Evolutionary conservation across 768 basidiomycete genomes (phyloP), one percentile per base, ranked within the genome.

Genomic region (Suillus fuscotomentosus): DNA sequence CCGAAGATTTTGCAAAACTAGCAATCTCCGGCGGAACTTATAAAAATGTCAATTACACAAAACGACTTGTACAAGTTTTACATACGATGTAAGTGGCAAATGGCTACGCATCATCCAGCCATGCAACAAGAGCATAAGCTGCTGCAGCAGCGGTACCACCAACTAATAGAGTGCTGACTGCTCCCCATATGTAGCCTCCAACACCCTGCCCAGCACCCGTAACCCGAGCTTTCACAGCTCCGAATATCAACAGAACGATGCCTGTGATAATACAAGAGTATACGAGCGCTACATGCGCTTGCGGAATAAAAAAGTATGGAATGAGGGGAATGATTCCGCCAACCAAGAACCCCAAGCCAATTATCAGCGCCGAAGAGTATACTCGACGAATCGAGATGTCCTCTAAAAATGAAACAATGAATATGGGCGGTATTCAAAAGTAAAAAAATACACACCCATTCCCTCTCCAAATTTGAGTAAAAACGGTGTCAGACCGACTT

Each of bases 381-480:
- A 97, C 81, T 27, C 97, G 86, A 27, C 83, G 82, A 15, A 87
- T 86, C 1, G 96, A 92, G 42, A 97, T 86, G 77, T 99, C 97
- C 83, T 97, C 96, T 91, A 73, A 60, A 39, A 60, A 41, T 20
- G 65, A 14, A 39, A 39, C 5, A 1, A 50, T 59, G 10, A 38
- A 43, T 3, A 24, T 3, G 24, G 20, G 24, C 34, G 9, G 2
- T 11, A 38, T 47, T n/a, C 14, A 24, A 56, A 20, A 41, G 4
- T 14, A n/a, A 57, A 15, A 71, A 24, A 31, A 62, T 0, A 79
- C 87, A 64, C 67, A 92, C 91, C 91, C 61, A 97, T 74, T 22
- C 95, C 94, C 74, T 92, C 91, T n/a, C 96, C 96, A 69, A 98
- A 98, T 78, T 94, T 97, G 70, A 99, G 85, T 68, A 99, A 78